Conservation (phyloP, 176 grass and related monocot genomes). For the Urochloa ruziziensis region DNA sequence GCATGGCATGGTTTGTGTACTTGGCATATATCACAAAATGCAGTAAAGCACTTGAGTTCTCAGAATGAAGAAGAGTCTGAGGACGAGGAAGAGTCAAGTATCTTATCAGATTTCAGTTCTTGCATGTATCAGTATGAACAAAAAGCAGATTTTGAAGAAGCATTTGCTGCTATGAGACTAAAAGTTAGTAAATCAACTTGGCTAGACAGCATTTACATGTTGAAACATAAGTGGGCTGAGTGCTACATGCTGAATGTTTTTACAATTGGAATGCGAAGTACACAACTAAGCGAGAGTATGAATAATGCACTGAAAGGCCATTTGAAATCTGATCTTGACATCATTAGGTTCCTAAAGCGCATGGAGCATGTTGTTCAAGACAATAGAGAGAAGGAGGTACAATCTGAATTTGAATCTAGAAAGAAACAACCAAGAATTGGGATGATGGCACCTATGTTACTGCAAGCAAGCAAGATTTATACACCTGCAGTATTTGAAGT, state of each 20-base stretch:
- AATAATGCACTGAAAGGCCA: not conserved
- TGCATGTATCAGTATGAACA: conserved; percentile 45
- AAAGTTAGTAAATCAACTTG: not conserved
- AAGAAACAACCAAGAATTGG: not conserved
- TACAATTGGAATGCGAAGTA: not conserved
- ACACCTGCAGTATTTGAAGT: conserved; percentile 19
- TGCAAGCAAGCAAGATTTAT: conserved; percentile 42
- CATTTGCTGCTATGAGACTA: not conserved
- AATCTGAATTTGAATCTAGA: not conserved
- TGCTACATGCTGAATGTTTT: not conserved
- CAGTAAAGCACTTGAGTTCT: not conserved
- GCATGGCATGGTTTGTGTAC: not conserved
- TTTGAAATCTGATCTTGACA: not conserved
- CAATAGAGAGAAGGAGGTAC: not conserved
- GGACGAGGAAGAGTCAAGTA: not conserved
- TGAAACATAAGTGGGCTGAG: too few relatives aligned
- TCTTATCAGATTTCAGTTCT: too few relatives aligned
- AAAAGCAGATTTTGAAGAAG: not conserved
- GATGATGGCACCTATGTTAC: conserved; percentile 26
- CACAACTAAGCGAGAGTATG: not conserved
- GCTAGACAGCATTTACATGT: not conserved
- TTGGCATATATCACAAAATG: too few relatives aligned
- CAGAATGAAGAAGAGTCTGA: not conserved
- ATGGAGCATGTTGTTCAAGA: not conserved
- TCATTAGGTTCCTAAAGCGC: not conserved